Conservation (phyloP, 257 asterid genomes). For the Sherardia arvensis region DNA sequence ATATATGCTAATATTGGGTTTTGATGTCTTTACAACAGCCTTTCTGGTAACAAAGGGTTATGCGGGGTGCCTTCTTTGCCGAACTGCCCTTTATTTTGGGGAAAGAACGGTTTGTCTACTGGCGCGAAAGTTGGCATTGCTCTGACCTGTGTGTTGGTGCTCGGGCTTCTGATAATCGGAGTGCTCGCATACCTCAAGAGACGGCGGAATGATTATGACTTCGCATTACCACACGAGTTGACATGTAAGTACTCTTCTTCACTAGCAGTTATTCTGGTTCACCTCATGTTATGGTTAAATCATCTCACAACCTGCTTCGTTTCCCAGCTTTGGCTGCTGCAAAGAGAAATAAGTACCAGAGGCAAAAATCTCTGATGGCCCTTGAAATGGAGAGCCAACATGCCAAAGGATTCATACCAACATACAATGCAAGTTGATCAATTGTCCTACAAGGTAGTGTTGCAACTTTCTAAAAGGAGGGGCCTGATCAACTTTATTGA, state of each 20-base stretch:
- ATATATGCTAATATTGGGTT: background rate
- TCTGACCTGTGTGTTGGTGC: slow-evolving; percentile 39
- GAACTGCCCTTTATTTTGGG: slow-evolving; percentile 77
- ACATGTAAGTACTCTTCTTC: slow-evolving; percentile 48
- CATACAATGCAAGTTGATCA: slow-evolving; percentile 48
- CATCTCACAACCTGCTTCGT: background rate
- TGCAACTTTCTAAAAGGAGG: slow-evolving; percentile 15
- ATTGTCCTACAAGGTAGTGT: slow-evolving; percentile 1
- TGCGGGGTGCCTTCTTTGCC: slow-evolving; percentile 88
- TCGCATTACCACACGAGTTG: slow-evolving; percentile 69
- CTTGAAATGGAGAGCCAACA: slow-evolving; percentile 99
- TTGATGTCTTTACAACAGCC: slow-evolving; percentile 34
- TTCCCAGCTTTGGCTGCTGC: slow-evolving; percentile 81
- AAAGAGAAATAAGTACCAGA: slow-evolving; percentile 71
- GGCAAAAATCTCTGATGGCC: slow-evolving; percentile 78
- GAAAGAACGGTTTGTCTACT: slow-evolving; percentile 63
- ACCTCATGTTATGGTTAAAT: background rate
- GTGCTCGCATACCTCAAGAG: slow-evolving; percentile 44
- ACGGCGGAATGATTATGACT: slow-evolving; percentile 65
- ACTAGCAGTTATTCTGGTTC: background rate
- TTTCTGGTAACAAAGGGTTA: slow-evolving; percentile 74
- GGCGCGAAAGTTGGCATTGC: slow-evolving; percentile 71
- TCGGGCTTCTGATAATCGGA: slow-evolving; percentile 32
- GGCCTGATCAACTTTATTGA: slow-evolving; percentile 15
- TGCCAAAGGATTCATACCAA: slow-evolving; percentile 88